Evolutionary conservation across 2,329 filamentous ascomycete species (phyloP).

Genomic region (Camillea tinctor): DNA sequence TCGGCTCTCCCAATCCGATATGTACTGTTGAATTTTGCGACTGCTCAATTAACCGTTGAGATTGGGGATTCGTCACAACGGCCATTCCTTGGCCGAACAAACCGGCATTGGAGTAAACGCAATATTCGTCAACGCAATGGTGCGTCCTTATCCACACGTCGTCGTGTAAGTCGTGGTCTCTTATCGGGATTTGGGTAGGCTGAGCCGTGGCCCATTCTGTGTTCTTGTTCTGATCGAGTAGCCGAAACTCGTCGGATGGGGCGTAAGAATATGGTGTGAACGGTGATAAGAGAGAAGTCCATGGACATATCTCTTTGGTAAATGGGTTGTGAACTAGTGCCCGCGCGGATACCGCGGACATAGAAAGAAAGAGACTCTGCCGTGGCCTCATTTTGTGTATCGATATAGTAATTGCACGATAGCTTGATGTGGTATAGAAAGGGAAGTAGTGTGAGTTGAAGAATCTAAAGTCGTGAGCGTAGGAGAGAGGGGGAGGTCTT

Average conservation of each 20-base stretch:
- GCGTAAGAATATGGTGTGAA: not conserved
- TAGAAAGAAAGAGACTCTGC: not conserved
- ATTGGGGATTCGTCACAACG: slow-evolving; percentile 16
- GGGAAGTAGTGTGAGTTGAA: too few relatives aligned
- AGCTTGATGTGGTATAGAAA: too few relatives aligned
- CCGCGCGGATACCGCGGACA: not conserved
- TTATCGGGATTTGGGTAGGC: not conserved
- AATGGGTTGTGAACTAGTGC: not conserved
- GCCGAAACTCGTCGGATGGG: not conserved
- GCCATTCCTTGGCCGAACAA: slow-evolving; percentile 16
- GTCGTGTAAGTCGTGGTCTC: not conserved
- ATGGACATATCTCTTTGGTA: not conserved
- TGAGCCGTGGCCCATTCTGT: not conserved
- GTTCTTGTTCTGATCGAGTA: not conserved
- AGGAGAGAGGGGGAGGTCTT: too few relatives aligned
- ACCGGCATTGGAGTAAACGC: slow-evolving; percentile 16
- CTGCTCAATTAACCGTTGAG: slow-evolving; percentile 8
- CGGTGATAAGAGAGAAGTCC: not conserved
- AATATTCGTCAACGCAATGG: slow-evolving; percentile 19
- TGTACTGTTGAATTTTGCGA: slow-evolving; percentile 4
- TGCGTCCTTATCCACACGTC: slow-evolving; percentile 5
- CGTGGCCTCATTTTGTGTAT: not conserved
- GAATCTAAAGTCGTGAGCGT: too few relatives aligned
- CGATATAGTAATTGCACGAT: too few relatives aligned
- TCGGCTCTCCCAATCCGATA: not conserved